phyloP scores from a whole-genome alignment of 2,329 filamentous ascomycete genomes.

The Tolypocladium ovalisporum region DNA sequence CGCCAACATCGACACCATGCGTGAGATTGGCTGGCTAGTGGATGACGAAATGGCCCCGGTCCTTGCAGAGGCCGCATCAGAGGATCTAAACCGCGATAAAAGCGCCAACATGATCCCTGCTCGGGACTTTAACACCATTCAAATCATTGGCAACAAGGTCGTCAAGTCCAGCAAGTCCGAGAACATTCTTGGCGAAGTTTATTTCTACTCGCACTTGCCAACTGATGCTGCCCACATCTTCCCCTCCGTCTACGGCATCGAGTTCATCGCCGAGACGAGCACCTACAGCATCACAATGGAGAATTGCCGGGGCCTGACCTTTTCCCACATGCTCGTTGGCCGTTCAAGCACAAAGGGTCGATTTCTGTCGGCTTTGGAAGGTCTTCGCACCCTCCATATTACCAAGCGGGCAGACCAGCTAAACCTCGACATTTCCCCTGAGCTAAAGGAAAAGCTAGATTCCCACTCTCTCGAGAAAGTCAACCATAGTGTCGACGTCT shows the following conservation, averaged over 20 bases:
- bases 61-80: conserved; percentile 3
- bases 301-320: conserved; percentile 15
- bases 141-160: conserved; percentile 17
- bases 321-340: conserved; percentile 17
- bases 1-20: conserved; percentile 16
- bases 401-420: background rate
- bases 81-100: conserved; percentile 7
- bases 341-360: conserved; percentile 18
- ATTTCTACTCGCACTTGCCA: conserved; percentile 20
- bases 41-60: conserved; percentile 8
- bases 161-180: conserved; percentile 19
- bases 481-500: background rate
- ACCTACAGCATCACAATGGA: conserved; percentile 18
- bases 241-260: conserved; percentile 13
- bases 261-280: conserved; percentile 13
- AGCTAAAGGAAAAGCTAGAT: background rate
- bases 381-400: conserved; percentile 10
- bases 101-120: conserved; percentile 16
- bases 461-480: too few species aligned
- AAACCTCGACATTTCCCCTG: background rate
- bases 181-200: conserved; percentile 19
- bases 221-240: conserved; percentile 9
- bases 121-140: conserved; percentile 19
- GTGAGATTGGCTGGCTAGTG: conserved; percentile 18
- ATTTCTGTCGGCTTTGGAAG: conserved; percentile 11